Conservation (phyloP, 2,329 filamentous ascomycete genomes). For the Trichophyton rubrum region DNA sequence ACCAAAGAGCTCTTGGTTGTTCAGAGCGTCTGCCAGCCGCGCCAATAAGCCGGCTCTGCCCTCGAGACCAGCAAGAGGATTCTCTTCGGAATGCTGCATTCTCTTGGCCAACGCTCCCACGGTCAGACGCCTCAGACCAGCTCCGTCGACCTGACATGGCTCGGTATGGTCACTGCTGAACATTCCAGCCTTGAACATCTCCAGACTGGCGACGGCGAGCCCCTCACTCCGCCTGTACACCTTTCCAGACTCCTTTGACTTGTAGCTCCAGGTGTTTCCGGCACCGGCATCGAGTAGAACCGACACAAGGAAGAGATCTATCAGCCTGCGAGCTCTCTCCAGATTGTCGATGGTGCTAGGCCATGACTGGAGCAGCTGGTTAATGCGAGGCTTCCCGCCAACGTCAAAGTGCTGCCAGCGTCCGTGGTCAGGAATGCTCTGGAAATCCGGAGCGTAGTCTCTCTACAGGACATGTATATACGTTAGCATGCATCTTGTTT, state of each 20-base stretch:
- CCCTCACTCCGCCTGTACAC: slow-evolving; percentile 78
- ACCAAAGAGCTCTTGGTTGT: slow-evolving; percentile 74
- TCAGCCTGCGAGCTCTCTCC: slow-evolving; percentile 42
- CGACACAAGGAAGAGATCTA: slow-evolving; percentile 51
- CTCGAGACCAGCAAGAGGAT: slow-evolving; percentile 72
- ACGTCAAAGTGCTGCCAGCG: slow-evolving; percentile 54
- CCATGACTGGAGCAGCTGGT: slow-evolving; percentile 37
- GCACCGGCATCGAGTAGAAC: slow-evolving; percentile 60
- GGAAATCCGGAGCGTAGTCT: slow-evolving; percentile 57
- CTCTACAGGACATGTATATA: slow-evolving; percentile 29
- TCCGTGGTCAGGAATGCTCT: slow-evolving; percentile 66
- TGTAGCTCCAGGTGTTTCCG: slow-evolving; percentile 83
- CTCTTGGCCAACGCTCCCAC: slow-evolving; percentile 63
- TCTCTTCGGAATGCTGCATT: slow-evolving; percentile 69
- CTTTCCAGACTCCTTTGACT: slow-evolving; percentile 75
- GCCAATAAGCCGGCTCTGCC: slow-evolving; percentile 70
- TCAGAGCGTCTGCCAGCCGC: slow-evolving; percentile 61
- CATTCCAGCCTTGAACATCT: slow-evolving; percentile 87
- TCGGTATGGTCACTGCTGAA: slow-evolving; percentile 75
- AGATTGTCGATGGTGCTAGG: slow-evolving; percentile 30
- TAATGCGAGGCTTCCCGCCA: slow-evolving; percentile 40
- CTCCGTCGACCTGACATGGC: slow-evolving; percentile 80
- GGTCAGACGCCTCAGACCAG: slow-evolving; percentile 61
- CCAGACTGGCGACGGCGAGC: slow-evolving; percentile 61
- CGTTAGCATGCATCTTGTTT: slow-evolving; percentile 6